phyloP scores from a whole-genome alignment of 108 stramenopile genomes.

The Nitzschia sp. region DNA sequence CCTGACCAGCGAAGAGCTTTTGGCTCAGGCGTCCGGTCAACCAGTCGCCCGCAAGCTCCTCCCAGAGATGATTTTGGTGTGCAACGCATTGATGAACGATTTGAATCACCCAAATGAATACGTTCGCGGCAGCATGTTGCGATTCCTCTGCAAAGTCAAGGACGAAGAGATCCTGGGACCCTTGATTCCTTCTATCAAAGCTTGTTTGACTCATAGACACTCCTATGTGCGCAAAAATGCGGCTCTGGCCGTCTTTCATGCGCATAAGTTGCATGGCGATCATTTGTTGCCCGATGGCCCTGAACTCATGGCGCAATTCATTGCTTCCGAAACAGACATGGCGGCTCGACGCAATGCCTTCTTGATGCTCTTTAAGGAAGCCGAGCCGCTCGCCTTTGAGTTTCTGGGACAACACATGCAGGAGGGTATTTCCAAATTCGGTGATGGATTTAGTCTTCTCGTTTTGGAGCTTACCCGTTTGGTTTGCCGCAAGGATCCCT shows the following conservation, averaged over 20 bases:
- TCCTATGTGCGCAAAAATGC: constrained; percentile 98
- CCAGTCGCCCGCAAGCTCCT: constrained; percentile 88
- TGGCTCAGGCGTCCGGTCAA: constrained; percentile 73
- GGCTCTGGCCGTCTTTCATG: constrained; percentile 92
- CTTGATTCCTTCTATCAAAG: constrained; percentile 92
- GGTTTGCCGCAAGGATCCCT: constrained; percentile 95
- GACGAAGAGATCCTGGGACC: constrained; percentile 98
- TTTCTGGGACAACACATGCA: constrained; percentile 95
- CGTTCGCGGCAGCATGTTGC: constrained; percentile 97
- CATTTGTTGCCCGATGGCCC: constrained; percentile 96
- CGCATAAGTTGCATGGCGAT: constrained; percentile 89
- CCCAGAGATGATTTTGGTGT: constrained; percentile 98
- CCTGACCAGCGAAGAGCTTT: constrained; percentile 71
- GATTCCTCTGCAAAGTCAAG: constrained; percentile 98
- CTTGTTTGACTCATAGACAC: constrained; percentile 95
- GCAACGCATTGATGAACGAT: constrained; percentile 98
- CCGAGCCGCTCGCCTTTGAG: constrained; percentile 94
- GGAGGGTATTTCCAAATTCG: constrained; percentile 82
- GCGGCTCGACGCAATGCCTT: constrained; percentile 97
- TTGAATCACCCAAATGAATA: constrained; percentile 99
- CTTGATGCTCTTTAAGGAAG: constrained; percentile 97
- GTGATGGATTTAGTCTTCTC: constrained; percentile 95
- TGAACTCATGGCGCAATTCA: constrained; percentile 90
- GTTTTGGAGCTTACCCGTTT: constrained; percentile 97
- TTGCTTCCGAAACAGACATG: constrained; percentile 88